Evolutionary conservation across 2,329 filamentous ascomycete species (phyloP).

Genomic region (Cercospora sp.): DNA sequence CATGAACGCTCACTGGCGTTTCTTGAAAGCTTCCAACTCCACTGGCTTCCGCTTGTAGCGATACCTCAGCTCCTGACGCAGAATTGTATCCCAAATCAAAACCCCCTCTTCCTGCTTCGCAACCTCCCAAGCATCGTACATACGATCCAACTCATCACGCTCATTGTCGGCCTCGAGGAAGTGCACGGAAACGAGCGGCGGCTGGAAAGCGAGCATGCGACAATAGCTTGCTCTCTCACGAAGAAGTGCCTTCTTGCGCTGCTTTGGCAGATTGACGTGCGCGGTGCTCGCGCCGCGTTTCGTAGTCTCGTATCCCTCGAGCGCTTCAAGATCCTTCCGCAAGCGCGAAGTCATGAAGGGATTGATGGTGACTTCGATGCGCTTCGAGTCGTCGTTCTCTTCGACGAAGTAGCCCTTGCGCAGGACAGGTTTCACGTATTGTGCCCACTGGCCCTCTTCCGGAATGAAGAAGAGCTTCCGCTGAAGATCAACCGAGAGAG

Average conservation of each 20-base stretch:
- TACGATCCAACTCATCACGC: background rate
- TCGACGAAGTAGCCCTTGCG: background rate
- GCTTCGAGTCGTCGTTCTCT: background rate
- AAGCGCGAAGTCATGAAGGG: background rate
- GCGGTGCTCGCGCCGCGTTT: background rate
- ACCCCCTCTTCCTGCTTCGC: background rate
- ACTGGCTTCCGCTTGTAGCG: background rate
- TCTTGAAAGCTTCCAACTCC: background rate
- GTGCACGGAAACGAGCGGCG: background rate
- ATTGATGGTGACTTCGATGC: background rate
- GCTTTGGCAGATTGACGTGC: background rate
- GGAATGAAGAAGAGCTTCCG: slow-evolving; percentile 21
- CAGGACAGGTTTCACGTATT: background rate
- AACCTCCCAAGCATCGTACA: background rate
- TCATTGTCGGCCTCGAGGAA: background rate
- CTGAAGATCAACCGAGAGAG: slow-evolving; percentile 12
- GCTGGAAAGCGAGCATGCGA: slow-evolving; percentile 8
- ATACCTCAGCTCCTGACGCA: background rate
- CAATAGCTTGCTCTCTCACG: background rate
- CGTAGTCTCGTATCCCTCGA: background rate
- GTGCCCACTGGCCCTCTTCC: background rate
- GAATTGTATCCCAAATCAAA: slow-evolving; percentile 1
- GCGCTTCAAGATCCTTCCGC: background rate
- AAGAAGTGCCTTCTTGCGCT: background rate
- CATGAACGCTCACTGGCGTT: background rate